These are phyloP conservation scores for Dillenia turbinata DNA, from an alignment of 164 flowering plant genomes.

Conservation along the genomic window DNA sequence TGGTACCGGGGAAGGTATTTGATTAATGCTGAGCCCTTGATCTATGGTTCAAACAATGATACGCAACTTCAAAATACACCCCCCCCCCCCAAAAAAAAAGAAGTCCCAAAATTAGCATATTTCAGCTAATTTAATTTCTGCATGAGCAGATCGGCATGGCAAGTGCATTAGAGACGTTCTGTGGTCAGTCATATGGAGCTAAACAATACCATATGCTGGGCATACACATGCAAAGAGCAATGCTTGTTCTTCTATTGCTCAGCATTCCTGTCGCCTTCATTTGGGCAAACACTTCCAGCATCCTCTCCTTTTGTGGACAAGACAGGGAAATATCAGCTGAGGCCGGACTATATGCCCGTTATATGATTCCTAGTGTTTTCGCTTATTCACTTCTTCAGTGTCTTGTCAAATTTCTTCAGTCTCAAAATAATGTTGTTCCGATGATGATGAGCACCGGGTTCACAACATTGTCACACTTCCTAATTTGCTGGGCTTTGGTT, in stretches of 20 bases:
- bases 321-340: not conserved
- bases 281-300: not conserved
- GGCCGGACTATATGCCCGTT: constrained; percentile 4
- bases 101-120: too few relatives aligned
- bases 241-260: too few relatives aligned
- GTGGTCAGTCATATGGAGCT: constrained; percentile 41
- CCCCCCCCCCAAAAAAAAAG: too few relatives aligned
- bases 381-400: constrained; percentile 1
- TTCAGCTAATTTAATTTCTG: not conserved
- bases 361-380: not conserved
- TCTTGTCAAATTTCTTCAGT: not conserved
- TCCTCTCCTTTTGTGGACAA: not conserved
- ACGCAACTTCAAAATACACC: too few relatives aligned
- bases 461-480: not conserved
- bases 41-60: too few relatives aligned
- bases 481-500: constrained; percentile 1
- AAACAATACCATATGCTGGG: constrained; percentile 16
- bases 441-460: not conserved
- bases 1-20: too few relatives aligned
- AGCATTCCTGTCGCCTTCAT: constrained; percentile 1
- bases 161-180: constrained; percentile 40
- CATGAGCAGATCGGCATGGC: constrained; percentile 27
- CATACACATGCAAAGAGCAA: constrained; percentile 16
- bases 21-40: too few relatives aligned
- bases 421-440: not conserved